These are phyloP conservation scores for Petunia secreta DNA, from an alignment of 257 asterid species.

Conservation along the genomic window DNA sequence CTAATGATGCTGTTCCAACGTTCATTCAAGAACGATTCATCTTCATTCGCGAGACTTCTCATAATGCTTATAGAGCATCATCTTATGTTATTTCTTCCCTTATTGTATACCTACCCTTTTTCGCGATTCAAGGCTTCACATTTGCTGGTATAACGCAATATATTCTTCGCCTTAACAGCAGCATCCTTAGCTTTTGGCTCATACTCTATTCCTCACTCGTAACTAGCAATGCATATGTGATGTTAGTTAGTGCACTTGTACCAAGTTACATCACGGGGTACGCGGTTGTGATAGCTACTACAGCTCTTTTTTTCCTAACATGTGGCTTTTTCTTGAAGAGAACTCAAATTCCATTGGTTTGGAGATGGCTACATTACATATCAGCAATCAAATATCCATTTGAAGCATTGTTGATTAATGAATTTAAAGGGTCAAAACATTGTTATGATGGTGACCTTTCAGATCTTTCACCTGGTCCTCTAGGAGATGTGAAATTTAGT, in stretches of 20 bases:
- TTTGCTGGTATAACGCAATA: slow-evolving; percentile 65
- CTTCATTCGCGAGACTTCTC: slow-evolving; percentile 87
- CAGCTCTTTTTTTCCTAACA: slow-evolving; percentile 86
- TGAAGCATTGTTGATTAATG: slow-evolving; percentile 78
- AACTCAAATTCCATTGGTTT: slow-evolving; percentile 62
- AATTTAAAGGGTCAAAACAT: slow-evolving; percentile 56
- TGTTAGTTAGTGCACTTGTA: slow-evolving; percentile 83
- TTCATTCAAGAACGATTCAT: slow-evolving; percentile 88
- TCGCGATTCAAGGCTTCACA: slow-evolving; percentile 77
- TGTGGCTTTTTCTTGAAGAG: slow-evolving; percentile 86
- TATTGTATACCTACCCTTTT: slow-evolving; percentile 82
- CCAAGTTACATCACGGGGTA: slow-evolving; percentile 90
- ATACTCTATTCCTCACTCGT: slow-evolving; percentile 75
- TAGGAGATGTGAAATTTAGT: slow-evolving; percentile 69
- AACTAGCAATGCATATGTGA: slow-evolving; percentile 86
- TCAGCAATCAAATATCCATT: slow-evolving; percentile 93
- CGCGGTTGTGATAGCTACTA: slow-evolving; percentile 86
- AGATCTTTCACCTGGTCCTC: slow-evolving; percentile 84
- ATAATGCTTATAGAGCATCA: slow-evolving; percentile 82
- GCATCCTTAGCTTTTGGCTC: slow-evolving; percentile 62
- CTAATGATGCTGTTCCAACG: slow-evolving; percentile 88
- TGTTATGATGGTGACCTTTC: slow-evolving; percentile 54
- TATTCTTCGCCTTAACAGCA: slow-evolving; percentile 56
- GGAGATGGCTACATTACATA: slow-evolving; percentile 87
- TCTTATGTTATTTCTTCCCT: slow-evolving; percentile 85